Percentiles rank a stretch among this genome's conserved stretches.
Conservation (phyloP, 1,139 yeast species). For the Yamadazyma membranifaciens region DNA sequence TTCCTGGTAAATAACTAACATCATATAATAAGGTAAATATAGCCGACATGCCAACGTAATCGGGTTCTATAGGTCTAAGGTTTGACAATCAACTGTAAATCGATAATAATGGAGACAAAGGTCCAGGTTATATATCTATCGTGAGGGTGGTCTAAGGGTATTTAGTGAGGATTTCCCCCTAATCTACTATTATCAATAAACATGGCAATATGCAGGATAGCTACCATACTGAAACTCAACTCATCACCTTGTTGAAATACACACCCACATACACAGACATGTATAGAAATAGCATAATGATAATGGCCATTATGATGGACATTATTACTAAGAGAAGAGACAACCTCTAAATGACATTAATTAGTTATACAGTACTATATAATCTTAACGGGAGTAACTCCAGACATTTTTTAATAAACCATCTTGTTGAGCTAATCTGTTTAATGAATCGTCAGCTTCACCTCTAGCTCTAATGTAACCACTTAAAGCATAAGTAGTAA, state of each 20-base stretch:
- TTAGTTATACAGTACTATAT: constrained; percentile 23
- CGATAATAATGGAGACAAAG: no score
- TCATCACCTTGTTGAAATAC: no score
- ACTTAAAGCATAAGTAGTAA: constrained; percentile 93
- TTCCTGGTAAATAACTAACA: constrained; percentile 73
- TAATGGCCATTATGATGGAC: no score
- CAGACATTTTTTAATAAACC: constrained; percentile 98
- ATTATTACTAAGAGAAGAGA: no score
- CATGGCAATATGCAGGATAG: not conserved
- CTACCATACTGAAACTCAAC: no score
- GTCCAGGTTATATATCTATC: no score
- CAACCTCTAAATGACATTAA: constrained; percentile 15
- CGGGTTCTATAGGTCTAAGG: no score
- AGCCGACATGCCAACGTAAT: constrained; percentile 34
- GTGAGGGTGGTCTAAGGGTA: no score
- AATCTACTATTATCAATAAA: not conserved
- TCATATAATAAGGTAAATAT: constrained; percentile 67
- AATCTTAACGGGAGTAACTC: constrained; percentile 94
- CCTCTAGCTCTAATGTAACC: constrained; percentile 82
- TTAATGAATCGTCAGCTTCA: constrained; percentile 98
- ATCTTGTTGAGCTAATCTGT: constrained; percentile 99
- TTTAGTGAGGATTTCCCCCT: not conserved
- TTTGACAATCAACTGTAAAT: no score
- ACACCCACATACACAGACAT: no score
- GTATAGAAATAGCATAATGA: no score